Conservation (phyloP, 2,329 filamentous ascomycete genomes). For the Alternaria brassicae region DNA sequence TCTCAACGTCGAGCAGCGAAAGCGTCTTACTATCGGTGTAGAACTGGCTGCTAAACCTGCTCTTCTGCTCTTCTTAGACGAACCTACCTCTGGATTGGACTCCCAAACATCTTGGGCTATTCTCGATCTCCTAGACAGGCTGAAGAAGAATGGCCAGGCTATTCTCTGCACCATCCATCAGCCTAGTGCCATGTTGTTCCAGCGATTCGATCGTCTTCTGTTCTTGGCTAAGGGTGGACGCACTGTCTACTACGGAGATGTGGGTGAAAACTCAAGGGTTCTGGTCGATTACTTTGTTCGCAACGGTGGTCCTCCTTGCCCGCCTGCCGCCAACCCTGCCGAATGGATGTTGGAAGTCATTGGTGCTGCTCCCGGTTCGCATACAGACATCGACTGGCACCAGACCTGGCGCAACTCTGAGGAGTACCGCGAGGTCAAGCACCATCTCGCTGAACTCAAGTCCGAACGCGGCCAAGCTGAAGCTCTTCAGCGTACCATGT, state of each 20-base stretch:
- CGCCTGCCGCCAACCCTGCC: conserved; percentile 75
- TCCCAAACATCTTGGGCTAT: conserved; percentile 95
- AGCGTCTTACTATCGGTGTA: conserved; percentile 91
- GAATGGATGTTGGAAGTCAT: conserved; percentile 76
- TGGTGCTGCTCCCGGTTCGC: conserved; percentile 59
- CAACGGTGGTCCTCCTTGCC: conserved; percentile 71
- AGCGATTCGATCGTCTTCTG: conserved; percentile 83
- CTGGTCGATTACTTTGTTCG: conserved; percentile 79
- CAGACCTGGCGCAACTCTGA: conserved; percentile 57
- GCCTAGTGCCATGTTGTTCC: conserved; percentile 93
- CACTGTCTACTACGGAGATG: conserved; percentile 83
- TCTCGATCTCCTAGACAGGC: conserved; percentile 83
- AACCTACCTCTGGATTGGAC: conserved; percentile 93
- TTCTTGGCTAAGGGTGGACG: conserved; percentile 78
- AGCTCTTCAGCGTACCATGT: conserved; percentile 48
- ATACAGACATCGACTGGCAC: conserved; percentile 60
- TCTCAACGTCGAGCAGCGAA: conserved; percentile 68
- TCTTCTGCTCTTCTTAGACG: conserved; percentile 88
- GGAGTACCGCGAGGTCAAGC: conserved; percentile 55
- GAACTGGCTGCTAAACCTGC: conserved; percentile 92
- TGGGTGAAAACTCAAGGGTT: conserved; percentile 72
- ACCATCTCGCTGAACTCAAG: conserved; percentile 57
- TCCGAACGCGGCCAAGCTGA: conserved; percentile 46
- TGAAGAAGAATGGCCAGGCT: conserved; percentile 81
- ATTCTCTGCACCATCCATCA: conserved; percentile 98